These are phyloP conservation scores for Toxoplasma gondii DNA, from an alignment of 169 alveolate genomes.

Conservation along the genomic window DNA sequence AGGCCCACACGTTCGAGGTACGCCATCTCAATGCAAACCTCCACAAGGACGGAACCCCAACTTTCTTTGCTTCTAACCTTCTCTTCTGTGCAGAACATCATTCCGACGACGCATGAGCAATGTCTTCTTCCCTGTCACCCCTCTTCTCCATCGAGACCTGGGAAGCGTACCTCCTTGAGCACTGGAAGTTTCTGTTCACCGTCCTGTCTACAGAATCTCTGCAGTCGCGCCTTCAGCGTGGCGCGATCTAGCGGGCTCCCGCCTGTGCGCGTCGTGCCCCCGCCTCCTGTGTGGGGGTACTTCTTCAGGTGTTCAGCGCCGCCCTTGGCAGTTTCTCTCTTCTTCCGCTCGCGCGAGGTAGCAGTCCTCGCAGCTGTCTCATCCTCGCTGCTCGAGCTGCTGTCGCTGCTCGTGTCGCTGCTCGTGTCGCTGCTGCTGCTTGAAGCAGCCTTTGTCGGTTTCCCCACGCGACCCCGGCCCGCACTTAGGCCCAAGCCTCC, in stretches of 20 bases:
- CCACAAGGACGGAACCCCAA: too few species aligned
- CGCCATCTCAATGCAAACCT: too few species aligned
- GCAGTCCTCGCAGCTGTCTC: not conserved
- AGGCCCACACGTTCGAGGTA: too few species aligned
- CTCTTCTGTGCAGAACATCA: too few species aligned
- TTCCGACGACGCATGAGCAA: too few species aligned
- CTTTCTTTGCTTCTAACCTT: too few species aligned
- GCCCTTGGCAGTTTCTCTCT: not conserved
- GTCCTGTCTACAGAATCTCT: constrained; percentile 10
- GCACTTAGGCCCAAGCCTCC: not conserved
- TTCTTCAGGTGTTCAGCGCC: not conserved
- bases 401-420: constrained; percentile 26
- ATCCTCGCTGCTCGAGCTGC: constrained; percentile 39
- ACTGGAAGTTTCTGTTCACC: constrained; percentile 17
- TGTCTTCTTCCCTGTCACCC: too few species aligned
- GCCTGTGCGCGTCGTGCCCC: not conserved
- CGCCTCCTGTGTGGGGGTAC: not conserved
- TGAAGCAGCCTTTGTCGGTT: not conserved
- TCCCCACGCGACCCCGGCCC: not conserved
- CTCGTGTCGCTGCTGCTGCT: constrained; percentile 40
- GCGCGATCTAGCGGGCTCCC: not conserved
- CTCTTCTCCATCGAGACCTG: not conserved
- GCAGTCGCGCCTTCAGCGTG: not conserved
- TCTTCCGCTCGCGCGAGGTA: not conserved
- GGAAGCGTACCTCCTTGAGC: constrained; percentile 22